Percentiles rank a stretch among this genome's conserved stretches.
These are phyloP conservation scores for Ganoderma sinense DNA, from an alignment of 1,284 basidiomycete genomes.

Conservation along the genomic window DNA sequence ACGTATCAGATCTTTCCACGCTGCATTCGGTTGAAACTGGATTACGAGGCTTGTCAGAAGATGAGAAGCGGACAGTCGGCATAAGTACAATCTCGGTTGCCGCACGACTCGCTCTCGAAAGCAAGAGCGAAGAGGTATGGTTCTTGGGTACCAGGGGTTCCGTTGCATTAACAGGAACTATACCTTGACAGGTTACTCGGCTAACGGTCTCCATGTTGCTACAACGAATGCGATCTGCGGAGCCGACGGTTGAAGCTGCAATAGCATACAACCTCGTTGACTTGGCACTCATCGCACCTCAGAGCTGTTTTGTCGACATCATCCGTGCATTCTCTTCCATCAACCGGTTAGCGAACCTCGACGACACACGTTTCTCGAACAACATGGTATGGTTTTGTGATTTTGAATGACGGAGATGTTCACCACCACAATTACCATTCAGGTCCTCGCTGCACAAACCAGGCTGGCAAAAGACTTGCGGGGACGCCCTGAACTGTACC, in stretches of 20 bases:
- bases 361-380: conserved; percentile 86
- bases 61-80: conserved; percentile 85
- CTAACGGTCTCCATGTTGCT: conserved; percentile 93
- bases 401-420: neutral
- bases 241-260: conserved; percentile 88
- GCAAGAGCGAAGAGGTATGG: conserved; percentile 78
- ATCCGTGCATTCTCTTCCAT: conserved; percentile 88
- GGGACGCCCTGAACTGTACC: conserved; percentile 77
- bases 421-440: neutral
- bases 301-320: conserved; percentile 85
- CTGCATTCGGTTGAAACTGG: conserved; percentile 66
- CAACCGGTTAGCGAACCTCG: conserved; percentile 83
- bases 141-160: neutral
- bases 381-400: conserved; percentile 68
- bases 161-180: neutral
- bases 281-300: conserved; percentile 82
- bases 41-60: conserved; percentile 76
- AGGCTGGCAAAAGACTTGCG: conserved; percentile 82
- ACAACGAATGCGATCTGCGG: conserved; percentile 86
- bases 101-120: conserved; percentile 84
- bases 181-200: conserved; percentile 69
- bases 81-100: conserved; percentile 93
- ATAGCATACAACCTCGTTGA: conserved; percentile 94
- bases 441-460: conserved; percentile 90
- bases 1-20: conserved; percentile 51